Base-by-base conservation (phyloP, 2,329 filamentous ascomycete genomes). In the Fonsecaea multimorphosa region DNA sequence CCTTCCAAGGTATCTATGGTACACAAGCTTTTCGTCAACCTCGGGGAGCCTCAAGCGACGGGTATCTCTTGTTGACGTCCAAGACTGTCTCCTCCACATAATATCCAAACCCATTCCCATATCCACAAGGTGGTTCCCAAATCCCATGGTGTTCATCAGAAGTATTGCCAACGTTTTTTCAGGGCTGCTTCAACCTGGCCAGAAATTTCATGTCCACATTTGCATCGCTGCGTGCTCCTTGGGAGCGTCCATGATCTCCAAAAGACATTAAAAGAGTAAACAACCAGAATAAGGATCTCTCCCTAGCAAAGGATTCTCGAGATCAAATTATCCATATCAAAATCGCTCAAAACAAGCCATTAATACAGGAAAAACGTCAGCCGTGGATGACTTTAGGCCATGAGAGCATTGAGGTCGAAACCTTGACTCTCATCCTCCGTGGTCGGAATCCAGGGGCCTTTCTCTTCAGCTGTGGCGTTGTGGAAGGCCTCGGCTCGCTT, bases 401-500 rank as follows among this genome's bases (percentile, higher is more conserved):
- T 70, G 59, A 73, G 65, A 11, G 72, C 71, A 62, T 79, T 75
- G 65, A 80, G 71, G 56, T 78, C 75, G 51, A 71, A 65, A n/a
- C 36, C 56, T 56, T 71, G 63, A 19, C 49, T 56, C 16, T 66
- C 63, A 16, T 68, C 64, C 29, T 68, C 65, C 22, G 59, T 52
- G 6, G 40, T 27, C 29, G 66, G 66, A 24, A 93, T 79, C 91
- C 92, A 97, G 7, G 88, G 85, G 0, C 93, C 94, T 78, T 92
- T 93, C 83, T 97, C 93, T 72, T 94, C 92, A 0, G 91, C 88
- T 0, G 90, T 94, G 4, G 93, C 90, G 67, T 84, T 84, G 72
- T 89, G 88, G 74, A 98, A 89, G 31, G 90, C 94, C 71, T 96
- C 87, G n/a, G 93, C 92, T 34, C 94, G 87, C 77, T 91, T 90